Base-by-base conservation (phyloP, 176 grass and related monocot genomes). In the Otatea glauca region DNA sequence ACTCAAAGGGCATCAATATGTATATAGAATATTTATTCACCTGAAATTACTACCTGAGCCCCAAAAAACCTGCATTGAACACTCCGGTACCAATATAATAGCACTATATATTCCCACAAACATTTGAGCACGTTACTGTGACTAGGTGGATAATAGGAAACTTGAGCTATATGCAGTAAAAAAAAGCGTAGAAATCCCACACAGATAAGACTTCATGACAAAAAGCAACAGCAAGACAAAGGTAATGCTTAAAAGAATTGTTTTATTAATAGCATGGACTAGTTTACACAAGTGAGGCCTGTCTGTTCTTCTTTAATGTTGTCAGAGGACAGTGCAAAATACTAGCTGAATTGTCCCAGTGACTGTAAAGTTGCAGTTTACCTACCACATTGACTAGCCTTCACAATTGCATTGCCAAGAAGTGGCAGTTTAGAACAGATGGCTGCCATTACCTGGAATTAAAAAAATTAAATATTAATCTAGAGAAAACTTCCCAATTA, bases 401-500 rank as follows among this genome's bases (percentile, higher is more conserved):
- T 94, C 92, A 94, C 73, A 47, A 97, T 92, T 79, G 89, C 92
- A 85, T 49, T 92, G 73, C 90, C 75, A 47, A 97, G 83, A 84
- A 92, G 84, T 37, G 94, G 94, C 59, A 97, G 78, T 87, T 97
- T 97, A 44, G 88, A 97, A 68, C 89, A 90, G 85, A 97, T 91
- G 83, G 85, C 83, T 64, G 85, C 94, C 65, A 97, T 25, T 39
- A 92, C 85, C 94, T 97, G 76, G 10, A 86, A 77, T 64, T 35
- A 76, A 42, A 76, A 42, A 47, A 21, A 75, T 44, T 18, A 56
- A 85, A 34, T 78, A 90, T 76, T 78, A 78, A 77, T 12, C 9
- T 68, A 68, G 21, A 75, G 14, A 47, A 64, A 73, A 34, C 21
- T 50, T 25, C 1, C 5, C 25, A 4, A 48, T 1, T 49, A 44